Conservation (phyloP, 2,329 filamentous ascomycete species). For the Fusarium liriodendri region DNA sequence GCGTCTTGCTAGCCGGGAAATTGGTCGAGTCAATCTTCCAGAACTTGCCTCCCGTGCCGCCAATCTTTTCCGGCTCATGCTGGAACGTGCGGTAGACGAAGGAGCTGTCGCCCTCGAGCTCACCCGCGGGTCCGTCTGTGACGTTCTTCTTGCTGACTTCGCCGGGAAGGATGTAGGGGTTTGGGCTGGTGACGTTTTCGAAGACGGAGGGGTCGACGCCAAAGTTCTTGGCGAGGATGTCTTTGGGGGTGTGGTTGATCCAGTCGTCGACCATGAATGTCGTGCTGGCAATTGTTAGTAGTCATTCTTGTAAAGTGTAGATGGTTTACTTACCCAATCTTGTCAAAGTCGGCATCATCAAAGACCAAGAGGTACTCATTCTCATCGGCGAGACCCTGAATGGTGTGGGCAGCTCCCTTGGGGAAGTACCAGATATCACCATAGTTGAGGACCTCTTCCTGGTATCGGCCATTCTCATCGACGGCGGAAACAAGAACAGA, state of each 20-base stretch:
- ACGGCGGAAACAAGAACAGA: constrained; percentile 69
- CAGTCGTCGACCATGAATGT: constrained; percentile 80
- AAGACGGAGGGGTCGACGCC: constrained; percentile 71
- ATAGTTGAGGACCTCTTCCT: constrained; percentile 65
- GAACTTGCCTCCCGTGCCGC: constrained; percentile 71
- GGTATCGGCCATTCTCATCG: constrained; percentile 68
- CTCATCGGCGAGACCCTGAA: constrained; percentile 73
- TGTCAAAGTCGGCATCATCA: constrained; percentile 75
- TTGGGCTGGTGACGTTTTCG: constrained; percentile 64
- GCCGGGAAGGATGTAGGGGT: constrained; percentile 72
- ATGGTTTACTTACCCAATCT: constrained; percentile 58
- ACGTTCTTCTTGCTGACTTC: constrained; percentile 60
- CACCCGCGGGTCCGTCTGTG: constrained; percentile 52
- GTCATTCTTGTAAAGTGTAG: accelerated
- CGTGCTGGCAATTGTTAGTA: constrained; percentile 55
- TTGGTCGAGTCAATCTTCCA: constrained; percentile 74
- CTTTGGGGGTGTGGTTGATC: constrained; percentile 73
- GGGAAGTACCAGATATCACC: constrained; percentile 79
- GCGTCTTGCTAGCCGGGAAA: constrained; percentile 73
- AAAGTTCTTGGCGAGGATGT: constrained; percentile 76
- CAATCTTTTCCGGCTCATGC: constrained; percentile 66
- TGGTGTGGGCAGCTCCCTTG: constrained; percentile 71
- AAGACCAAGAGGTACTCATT: constrained; percentile 76
- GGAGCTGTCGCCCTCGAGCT: constrained; percentile 67
- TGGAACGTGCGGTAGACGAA: constrained; percentile 71